These are phyloP conservation scores for Arthrobotrys megalospora DNA, from an alignment of 2,329 filamentous ascomycete species.

Conservation along the genomic window DNA sequence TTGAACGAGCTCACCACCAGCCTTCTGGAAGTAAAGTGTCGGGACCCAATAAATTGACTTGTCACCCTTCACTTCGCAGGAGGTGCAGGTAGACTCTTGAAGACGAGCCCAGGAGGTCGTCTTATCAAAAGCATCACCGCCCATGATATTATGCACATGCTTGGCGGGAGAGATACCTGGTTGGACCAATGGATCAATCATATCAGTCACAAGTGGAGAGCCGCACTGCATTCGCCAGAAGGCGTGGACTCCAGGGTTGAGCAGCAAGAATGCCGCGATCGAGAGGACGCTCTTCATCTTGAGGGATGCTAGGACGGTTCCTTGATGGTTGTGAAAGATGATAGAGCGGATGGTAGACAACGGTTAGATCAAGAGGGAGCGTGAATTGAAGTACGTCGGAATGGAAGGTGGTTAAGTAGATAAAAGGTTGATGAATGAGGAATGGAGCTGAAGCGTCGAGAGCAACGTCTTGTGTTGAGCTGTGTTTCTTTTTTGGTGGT, in stretches of 20 bases:
- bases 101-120: conserved; percentile 75
- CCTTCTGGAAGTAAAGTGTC: conserved; percentile 81
- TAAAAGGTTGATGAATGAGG: conserved; percentile 27
- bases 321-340: conserved; percentile 19
- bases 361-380: conserved; percentile 23
- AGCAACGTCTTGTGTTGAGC: conserved; percentile 23
- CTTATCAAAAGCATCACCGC: conserved; percentile 78
- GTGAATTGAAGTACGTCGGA: background rate
- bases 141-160: conserved; percentile 83
- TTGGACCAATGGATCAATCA: conserved; percentile 83
- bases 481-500: conserved; percentile 36
- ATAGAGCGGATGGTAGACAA: background rate
- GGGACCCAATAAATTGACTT: conserved; percentile 92
- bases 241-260: conserved; percentile 68
- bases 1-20: conserved; percentile 77
- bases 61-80: conserved; percentile 84
- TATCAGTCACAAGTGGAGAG: conserved; percentile 77
- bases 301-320: conserved; percentile 1
- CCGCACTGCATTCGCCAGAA: conserved; percentile 95
- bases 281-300: conserved; percentile 62
- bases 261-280: conserved; percentile 61
- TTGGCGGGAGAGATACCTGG: conserved; percentile 72
- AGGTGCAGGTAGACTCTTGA: conserved; percentile 78
- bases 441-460: conserved; percentile 19
- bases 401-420: conserved; percentile 23